These are phyloP conservation scores for Patellifolia procumbens DNA, from an alignment of 179 eudicot genomes.

Conservation along the genomic window DNA sequence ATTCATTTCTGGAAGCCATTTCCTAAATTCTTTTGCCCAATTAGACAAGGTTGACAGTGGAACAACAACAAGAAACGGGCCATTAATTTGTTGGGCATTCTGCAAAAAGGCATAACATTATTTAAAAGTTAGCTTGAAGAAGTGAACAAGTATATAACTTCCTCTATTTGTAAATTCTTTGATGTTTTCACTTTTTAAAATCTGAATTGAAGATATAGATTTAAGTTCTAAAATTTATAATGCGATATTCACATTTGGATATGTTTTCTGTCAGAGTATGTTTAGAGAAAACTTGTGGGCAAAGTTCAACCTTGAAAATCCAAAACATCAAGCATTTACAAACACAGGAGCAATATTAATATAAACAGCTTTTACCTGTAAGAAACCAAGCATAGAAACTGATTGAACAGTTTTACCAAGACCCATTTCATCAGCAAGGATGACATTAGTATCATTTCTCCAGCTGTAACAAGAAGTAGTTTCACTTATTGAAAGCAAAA, in stretches of 20 bases:
- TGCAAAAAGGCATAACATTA: constrained; percentile 38
- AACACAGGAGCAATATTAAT: background rate
- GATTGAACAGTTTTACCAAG: constrained; percentile 99
- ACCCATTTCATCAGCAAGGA: constrained; percentile 99
- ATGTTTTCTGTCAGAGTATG: no score
- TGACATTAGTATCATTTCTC: constrained; percentile 99
- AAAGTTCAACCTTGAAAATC: no score
- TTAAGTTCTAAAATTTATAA: no score
- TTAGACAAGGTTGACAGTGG: constrained; percentile 94
- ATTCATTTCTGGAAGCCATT: constrained; percentile 98
- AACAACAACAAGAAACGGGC: constrained; percentile 98
- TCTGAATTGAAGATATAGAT: no score
- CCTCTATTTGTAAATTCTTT: no score
- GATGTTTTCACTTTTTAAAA: no score
- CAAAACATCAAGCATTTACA: background rate
- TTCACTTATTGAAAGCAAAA: constrained; percentile 4
- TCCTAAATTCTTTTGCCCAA: constrained; percentile 98
- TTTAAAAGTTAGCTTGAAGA: constrained; percentile 4
- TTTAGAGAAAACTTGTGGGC: no score
- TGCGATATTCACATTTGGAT: no score
- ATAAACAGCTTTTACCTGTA: constrained; percentile 57
- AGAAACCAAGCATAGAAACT: constrained; percentile 97
- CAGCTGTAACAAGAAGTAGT: constrained; percentile 60
- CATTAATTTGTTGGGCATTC: constrained; percentile 94
- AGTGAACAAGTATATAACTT: background rate